Evolutionary conservation across 345 rosid genomes (phyloP).

Genomic region (Diplotaxis tenuifolia): DNA sequence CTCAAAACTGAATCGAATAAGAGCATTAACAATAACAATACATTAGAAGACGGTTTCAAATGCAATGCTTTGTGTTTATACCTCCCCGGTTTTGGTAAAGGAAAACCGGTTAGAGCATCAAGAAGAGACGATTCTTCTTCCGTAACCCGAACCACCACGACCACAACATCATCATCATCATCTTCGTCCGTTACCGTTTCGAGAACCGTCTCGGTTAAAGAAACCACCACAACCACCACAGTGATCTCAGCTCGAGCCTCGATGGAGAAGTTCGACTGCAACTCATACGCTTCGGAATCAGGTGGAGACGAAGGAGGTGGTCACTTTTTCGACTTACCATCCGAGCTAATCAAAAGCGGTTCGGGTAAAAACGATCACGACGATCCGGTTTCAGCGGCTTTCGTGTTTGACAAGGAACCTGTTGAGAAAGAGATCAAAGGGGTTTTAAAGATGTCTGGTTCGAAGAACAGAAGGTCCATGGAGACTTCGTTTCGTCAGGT

Average conservation of each 20-base stretch:
- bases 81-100: slow-evolving; percentile 74
- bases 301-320: slow-evolving; percentile 29
- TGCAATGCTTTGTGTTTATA: slow-evolving; percentile 73
- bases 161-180: slow-evolving; percentile 20
- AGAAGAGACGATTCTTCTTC: slow-evolving; percentile 32
- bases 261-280: slow-evolving; percentile 81
- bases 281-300: slow-evolving; percentile 56
- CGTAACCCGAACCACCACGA: slow-evolving; percentile 29
- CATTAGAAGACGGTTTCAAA: slow-evolving; percentile 55
- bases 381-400: slow-evolving; percentile 71
- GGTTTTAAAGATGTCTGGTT: slow-evolving; percentile 46
- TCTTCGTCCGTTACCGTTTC: slow-evolving; percentile 21
- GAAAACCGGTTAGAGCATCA: slow-evolving; percentile 46
- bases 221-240: slow-evolving; percentile 33
- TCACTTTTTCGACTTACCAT: slow-evolving; percentile 65
- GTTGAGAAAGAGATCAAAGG: slow-evolving; percentile 56
- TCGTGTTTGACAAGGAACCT: slow-evolving; percentile 56
- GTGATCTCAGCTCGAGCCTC: slow-evolving; percentile 76
- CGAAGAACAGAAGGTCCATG: slow-evolving; percentile 50
- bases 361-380: slow-evolving; percentile 47
- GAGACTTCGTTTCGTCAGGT: slow-evolving; percentile 63
- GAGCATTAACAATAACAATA: slow-evolving; percentile 24
- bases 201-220: slow-evolving; percentile 30
- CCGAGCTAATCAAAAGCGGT: slow-evolving; percentile 53
- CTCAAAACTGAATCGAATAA: slow-evolving; percentile 32